Evolutionary conservation across 495 filamentous ascomycete species (phyloP).

Genomic region (Neurospora tetrasperma): DNA sequence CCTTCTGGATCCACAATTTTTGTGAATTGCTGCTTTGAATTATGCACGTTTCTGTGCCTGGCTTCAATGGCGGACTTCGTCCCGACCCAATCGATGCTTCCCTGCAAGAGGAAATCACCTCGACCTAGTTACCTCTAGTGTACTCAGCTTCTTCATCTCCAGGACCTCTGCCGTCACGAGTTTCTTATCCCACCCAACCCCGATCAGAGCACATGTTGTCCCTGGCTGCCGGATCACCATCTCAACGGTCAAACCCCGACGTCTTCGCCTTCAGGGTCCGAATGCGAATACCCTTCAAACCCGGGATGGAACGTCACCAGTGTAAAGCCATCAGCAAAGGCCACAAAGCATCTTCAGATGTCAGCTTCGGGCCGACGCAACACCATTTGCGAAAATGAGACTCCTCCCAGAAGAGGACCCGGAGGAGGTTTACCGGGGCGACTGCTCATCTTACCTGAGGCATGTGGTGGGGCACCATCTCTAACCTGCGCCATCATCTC

Average conservation of each 20-base stretch:
- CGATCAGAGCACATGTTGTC: neutral
- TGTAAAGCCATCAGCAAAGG: neutral
- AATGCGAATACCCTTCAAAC: neutral
- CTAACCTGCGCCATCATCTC: neutral
- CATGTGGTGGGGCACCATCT: neutral
- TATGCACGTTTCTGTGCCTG: neutral
- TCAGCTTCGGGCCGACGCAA: neutral
- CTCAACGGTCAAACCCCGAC: neutral
- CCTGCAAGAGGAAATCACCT: neutral
- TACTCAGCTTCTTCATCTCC: neutral
- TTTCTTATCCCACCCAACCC: neutral
- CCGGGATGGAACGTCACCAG: neutral
- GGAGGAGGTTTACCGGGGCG: neutral
- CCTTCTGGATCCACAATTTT: neutral
- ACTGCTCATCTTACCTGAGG: neutral
- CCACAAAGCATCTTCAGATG: neutral
- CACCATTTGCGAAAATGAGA: neutral
- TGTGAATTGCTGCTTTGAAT: neutral
- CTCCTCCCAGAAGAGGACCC: neutral
- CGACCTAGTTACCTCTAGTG: neutral
- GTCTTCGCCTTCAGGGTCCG: neutral
- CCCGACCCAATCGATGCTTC: neutral
- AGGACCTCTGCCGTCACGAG: neutral
- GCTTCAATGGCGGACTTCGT: neutral
- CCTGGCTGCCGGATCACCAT: neutral